Evolutionary conservation across 768 basidiomycete species (phyloP).

Genomic region (Xerocomellus chrysenteron): DNA sequence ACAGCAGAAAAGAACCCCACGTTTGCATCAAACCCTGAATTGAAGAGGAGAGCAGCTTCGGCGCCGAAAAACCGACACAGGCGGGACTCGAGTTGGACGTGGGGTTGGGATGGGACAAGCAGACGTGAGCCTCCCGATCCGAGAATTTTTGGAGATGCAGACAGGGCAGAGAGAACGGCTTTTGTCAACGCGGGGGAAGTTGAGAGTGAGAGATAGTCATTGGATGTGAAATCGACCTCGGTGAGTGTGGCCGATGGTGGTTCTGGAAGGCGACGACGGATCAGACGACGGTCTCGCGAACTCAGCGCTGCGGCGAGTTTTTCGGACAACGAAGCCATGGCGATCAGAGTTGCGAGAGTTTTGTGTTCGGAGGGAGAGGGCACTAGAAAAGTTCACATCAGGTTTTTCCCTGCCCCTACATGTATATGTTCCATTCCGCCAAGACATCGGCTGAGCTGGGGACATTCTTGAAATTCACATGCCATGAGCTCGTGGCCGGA

Average conservation of each 20-base stretch:
- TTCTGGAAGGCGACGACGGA: conserved; percentile 69
- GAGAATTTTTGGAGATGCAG: conserved; percentile 54
- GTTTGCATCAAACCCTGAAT: conserved; percentile 93
- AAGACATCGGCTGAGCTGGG: not conserved
- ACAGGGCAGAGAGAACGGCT: conserved; percentile 56
- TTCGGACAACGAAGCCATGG: conserved; percentile 33
- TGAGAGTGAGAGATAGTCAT: conserved; percentile 89
- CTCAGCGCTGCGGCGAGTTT: conserved; percentile 53
- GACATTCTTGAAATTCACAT: not conserved
- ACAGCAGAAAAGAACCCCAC: conserved; percentile 80
- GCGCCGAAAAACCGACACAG: conserved; percentile 62
- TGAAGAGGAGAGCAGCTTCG: conserved; percentile 77
- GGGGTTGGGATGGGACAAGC: conserved; percentile 58
- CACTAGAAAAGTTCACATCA: not conserved
- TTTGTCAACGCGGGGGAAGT: conserved; percentile 53
- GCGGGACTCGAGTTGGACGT: conserved; percentile 69
- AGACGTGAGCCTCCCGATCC: conserved; percentile 89
- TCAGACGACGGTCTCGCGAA: conserved; percentile 64
- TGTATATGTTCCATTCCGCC: not conserved
- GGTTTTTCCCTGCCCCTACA: not conserved
- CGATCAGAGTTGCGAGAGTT: not conserved
- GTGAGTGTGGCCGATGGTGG: conserved; percentile 39
- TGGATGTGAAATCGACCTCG: conserved; percentile 73
- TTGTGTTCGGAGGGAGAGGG: not conserved
- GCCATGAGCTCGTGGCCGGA: not conserved